Evolutionary conservation across 345 rosid genomes (phyloP).

Genomic region (Aethionema arabicum): DNA sequence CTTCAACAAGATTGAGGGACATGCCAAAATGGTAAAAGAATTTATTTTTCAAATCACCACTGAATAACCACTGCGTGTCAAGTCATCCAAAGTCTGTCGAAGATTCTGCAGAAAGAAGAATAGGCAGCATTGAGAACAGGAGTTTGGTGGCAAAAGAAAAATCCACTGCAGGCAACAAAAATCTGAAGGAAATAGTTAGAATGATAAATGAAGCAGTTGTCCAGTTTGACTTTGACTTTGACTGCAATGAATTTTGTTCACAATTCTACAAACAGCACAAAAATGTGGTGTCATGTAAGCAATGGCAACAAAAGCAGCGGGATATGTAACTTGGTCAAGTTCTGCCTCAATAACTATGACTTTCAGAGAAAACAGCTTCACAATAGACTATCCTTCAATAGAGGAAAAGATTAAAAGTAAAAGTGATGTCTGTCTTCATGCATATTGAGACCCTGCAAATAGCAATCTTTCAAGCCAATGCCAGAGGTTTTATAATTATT

Average conservation of each 20-base stretch:
- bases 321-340: slow-evolving; percentile 12
- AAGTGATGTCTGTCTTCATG: background rate
- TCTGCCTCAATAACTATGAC: slow-evolving; percentile 4
- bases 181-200: background rate
- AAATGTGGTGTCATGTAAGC: background rate
- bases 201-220: background rate
- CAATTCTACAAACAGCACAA: slow-evolving; percentile 9
- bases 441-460: background rate
- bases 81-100: slow-evolving; percentile 95
- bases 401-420: background rate
- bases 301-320: background rate
- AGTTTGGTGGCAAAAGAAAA: background rate
- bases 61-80: slow-evolving; percentile 79
- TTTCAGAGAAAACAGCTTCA: slow-evolving; percentile 1
- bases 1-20: slow-evolving; percentile 3
- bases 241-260: background rate
- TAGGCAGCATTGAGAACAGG: background rate
- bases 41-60: slow-evolving; percentile 65
- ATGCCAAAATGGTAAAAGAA: background rate
- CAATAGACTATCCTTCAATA: slow-evolving; percentile 5
- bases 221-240: background rate
- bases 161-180: background rate
- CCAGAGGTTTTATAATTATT: background rate
- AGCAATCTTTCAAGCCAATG: background rate
- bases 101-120: slow-evolving; percentile 68